These are phyloP conservation scores for Lojkania enalia DNA, from an alignment of 2,329 filamentous ascomycete species.

Conservation along the genomic window DNA sequence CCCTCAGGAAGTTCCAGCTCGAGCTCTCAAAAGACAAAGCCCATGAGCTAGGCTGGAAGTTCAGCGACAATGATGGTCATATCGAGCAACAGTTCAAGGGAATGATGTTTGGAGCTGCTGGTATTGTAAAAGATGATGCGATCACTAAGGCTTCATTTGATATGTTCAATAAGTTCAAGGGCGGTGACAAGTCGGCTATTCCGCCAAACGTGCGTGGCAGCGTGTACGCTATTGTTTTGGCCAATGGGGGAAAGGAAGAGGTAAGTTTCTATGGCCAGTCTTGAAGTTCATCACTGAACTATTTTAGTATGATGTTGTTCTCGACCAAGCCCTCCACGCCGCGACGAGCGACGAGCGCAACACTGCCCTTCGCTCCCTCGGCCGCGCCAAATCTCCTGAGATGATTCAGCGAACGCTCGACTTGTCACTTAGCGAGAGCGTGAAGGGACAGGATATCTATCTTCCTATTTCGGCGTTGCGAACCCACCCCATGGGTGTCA, in stretches of 20 bases:
- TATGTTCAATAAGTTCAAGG: constrained; percentile 85
- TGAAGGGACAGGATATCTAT: constrained; percentile 95
- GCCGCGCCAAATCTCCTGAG: constrained; percentile 74
- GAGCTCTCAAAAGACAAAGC: constrained; percentile 77
- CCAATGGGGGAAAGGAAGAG: constrained; percentile 83
- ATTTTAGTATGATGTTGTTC: constrained; percentile 70
- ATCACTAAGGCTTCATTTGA: constrained; percentile 81
- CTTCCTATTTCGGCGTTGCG: constrained; percentile 81
- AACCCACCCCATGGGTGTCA: constrained; percentile 74
- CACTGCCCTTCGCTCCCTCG: constrained; percentile 81
- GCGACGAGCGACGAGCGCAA: constrained; percentile 87
- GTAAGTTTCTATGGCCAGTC: constrained; percentile 46
- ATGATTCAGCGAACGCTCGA: constrained; percentile 80
- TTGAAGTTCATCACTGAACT: constrained; percentile 24
- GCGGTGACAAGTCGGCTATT: constrained; percentile 77
- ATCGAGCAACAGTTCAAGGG: constrained; percentile 94
- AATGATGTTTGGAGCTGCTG: constrained; percentile 83
- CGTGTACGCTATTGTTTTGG: constrained; percentile 82
- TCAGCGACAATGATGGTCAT: constrained; percentile 82
- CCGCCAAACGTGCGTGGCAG: constrained; percentile 89
- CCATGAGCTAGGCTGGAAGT: constrained; percentile 86
- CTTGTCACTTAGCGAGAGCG: constrained; percentile 74
- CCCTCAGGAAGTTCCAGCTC: constrained; percentile 80
- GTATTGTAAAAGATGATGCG: constrained; percentile 75
- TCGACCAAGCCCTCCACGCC: constrained; percentile 75